phyloP scores from a whole-genome alignment of 2,329 filamentous ascomycete species.

The Aureobasidium sp. region DNA sequence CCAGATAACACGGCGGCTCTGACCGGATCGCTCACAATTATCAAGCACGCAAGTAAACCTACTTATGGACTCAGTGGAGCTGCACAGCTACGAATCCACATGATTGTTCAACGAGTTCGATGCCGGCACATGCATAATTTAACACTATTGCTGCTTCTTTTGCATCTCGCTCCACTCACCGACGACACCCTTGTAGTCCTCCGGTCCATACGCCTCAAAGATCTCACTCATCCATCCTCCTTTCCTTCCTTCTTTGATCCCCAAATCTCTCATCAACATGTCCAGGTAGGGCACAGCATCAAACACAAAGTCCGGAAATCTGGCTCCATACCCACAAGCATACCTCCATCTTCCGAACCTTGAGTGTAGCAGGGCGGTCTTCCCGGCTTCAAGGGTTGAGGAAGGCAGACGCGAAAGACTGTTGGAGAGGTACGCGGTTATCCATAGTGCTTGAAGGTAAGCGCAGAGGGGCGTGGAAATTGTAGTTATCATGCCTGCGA shows the following conservation, averaged over 20 bases:
- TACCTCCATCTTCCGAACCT: conserved; percentile 65
- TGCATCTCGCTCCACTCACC: conserved; percentile 42
- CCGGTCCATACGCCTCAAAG: conserved; percentile 48
- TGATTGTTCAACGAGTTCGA: no score
- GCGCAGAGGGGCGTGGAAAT: conserved; percentile 30
- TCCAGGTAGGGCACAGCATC: conserved; percentile 69
- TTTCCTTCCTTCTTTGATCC: conserved; percentile 49
- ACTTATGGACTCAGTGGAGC: no score
- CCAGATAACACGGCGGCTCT: no score
- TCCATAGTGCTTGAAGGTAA: conserved; percentile 34
- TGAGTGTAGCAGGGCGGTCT: conserved; percentile 46
- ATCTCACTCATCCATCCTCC: conserved; percentile 38
- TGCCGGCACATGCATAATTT: no score
- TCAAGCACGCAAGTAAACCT: no score
- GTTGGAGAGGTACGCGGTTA: conserved; percentile 54
- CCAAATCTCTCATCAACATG: conserved; percentile 56
- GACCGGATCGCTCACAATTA: no score
- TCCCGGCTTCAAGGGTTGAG: no score
- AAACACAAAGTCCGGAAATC: conserved; percentile 63
- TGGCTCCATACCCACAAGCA: conserved; percentile 54
- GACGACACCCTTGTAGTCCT: conserved; percentile 48
- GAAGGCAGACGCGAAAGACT: conserved; percentile 20
- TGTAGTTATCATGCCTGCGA: conserved; percentile 30
- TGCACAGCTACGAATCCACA: no score
- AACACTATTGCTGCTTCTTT: no score